These are phyloP conservation scores for Plasmopara muralis DNA, from an alignment of 352 stramenopile genomes.

Conservation along the genomic window DNA sequence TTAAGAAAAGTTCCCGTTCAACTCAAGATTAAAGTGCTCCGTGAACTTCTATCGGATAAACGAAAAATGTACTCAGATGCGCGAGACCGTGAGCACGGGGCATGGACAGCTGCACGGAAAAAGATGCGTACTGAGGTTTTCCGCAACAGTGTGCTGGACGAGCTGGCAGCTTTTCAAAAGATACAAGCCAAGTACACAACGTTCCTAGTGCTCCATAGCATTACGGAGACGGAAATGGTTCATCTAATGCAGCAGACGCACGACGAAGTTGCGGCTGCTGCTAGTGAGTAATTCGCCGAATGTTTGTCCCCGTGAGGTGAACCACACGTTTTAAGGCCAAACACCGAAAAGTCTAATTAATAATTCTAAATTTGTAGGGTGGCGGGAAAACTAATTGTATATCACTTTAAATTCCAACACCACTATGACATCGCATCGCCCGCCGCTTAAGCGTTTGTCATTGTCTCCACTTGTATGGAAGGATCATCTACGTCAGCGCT, in stretches of 20 bases:
- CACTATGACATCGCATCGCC: conserved; percentile 7
- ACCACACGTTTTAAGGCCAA: no score
- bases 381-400: no score
- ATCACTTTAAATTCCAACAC: neutral
- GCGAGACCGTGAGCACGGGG: conserved; percentile 31
- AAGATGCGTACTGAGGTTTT: conserved; percentile 52
- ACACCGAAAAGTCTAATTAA: no score
- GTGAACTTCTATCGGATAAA: conserved; percentile 55
- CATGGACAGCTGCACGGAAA: conserved; percentile 44
- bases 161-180: conserved; percentile 51
- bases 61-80: conserved; percentile 42
- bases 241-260: conserved; percentile 44
- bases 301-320: no score
- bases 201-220: conserved; percentile 57
- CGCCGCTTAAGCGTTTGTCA: conserved; percentile 28
- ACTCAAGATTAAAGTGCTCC: conserved; percentile 46
- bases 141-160: conserved; percentile 63
- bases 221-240: conserved; percentile 58
- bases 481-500: conserved; percentile 65
- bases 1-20: conserved; percentile 45
- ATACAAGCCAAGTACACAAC: conserved; percentile 55
- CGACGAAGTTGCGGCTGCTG: conserved; percentile 6
- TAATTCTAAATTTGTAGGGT: no score
- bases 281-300: no score
- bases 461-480: conserved; percentile 71